phyloP scores from a whole-genome alignment of 768 basidiomycete species.

The Tulasnella sp. region DNA sequence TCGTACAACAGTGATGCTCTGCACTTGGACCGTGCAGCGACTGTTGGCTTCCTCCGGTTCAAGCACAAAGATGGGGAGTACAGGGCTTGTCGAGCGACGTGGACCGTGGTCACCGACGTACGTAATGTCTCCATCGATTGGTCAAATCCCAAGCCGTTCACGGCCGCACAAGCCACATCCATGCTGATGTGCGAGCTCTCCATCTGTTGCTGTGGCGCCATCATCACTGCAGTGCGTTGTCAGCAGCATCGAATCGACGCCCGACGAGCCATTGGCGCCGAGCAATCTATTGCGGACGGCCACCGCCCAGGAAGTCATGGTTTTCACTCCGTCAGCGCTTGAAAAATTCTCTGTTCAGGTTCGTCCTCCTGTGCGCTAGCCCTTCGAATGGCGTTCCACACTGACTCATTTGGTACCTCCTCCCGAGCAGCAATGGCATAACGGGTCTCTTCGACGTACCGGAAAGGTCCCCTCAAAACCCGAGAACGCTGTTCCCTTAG shows the following conservation, averaged over 20 bases:
- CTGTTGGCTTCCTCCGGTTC: constrained; percentile 13
- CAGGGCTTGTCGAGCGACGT: neutral
- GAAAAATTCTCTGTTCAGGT: constrained; percentile 11
- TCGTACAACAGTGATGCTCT: constrained; percentile 5
- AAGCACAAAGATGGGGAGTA: constrained; percentile 12
- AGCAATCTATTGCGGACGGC: constrained; percentile 9
- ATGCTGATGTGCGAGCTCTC: too few relatives aligned
- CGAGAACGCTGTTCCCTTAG: constrained; percentile 29
- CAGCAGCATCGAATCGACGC: constrained; percentile 6
- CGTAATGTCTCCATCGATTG: neutral
- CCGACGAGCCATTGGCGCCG: constrained; percentile 2
- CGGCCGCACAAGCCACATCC: neutral
- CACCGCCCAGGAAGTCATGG: constrained; percentile 13
- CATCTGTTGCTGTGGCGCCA: neutral
- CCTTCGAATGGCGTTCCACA: neutral
- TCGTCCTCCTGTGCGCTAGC: neutral
- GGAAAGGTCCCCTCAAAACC: constrained; percentile 1
- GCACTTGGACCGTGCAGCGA: constrained; percentile 9
- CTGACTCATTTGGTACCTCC: too few relatives aligned
- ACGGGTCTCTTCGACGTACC: neutral
- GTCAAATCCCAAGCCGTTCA: neutral
- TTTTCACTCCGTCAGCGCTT: constrained; percentile 6
- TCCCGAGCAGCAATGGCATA: constrained; percentile 8
- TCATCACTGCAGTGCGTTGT: constrained; percentile 10
- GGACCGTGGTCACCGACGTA: constrained; percentile 14